These are phyloP conservation scores for Sclerotiophoma versabilis DNA, from an alignment of 2,329 filamentous ascomycete genomes.

Conservation along the genomic window DNA sequence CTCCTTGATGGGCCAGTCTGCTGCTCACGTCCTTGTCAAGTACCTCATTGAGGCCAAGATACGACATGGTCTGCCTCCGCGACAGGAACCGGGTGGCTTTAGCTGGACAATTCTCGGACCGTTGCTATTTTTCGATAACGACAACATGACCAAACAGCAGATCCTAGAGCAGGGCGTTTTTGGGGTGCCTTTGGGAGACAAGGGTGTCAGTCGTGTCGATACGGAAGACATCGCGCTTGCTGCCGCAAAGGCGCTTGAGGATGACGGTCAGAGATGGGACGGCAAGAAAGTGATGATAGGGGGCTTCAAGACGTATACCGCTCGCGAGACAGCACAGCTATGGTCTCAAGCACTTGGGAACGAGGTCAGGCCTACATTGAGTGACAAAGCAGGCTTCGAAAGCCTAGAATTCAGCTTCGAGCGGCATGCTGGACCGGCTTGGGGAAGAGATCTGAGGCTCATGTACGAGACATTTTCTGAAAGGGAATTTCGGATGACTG, in stretches of 20 bases:
- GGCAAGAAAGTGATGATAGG: background rate
- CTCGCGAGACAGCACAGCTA: background rate
- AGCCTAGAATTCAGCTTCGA: background rate
- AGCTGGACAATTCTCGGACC: background rate
- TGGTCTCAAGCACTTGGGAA: background rate
- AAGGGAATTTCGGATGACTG: background rate
- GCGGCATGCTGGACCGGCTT: background rate
- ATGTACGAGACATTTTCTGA: background rate
- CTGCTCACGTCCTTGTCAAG: background rate
- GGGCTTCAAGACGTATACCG: background rate
- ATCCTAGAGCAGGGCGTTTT: background rate
- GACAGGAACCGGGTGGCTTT: background rate
- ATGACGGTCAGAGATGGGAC: background rate
- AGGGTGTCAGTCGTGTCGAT: background rate
- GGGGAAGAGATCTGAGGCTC: background rate
- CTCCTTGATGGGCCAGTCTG: background rate
- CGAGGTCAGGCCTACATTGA: background rate
- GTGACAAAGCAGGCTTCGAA: background rate
- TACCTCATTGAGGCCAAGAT: background rate
- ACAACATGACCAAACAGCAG: no score
- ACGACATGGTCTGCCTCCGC: background rate
- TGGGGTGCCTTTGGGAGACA: background rate
- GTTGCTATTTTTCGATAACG: background rate
- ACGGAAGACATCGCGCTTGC: background rate
- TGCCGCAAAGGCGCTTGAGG: background rate